These are phyloP conservation scores for Exophiala viscosa DNA, from an alignment of 2,329 filamentous ascomycete genomes.

Conservation along the genomic window DNA sequence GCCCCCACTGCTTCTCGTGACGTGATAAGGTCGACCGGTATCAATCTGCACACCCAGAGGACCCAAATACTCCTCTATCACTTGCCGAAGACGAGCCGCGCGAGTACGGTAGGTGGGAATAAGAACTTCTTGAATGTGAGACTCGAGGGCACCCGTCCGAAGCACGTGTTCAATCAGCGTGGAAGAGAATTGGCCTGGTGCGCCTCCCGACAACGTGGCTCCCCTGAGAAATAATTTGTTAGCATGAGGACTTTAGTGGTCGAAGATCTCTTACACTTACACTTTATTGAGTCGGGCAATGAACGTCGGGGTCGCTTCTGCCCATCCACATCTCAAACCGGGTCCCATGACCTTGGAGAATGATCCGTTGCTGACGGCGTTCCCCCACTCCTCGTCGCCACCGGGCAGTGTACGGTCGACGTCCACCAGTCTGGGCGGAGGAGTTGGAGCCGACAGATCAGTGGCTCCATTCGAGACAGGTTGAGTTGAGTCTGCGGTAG, in stretches of 20 bases:
- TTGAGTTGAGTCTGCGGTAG: conserved; percentile 64
- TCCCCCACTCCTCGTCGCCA: conserved; percentile 59
- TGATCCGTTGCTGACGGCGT: conserved; percentile 71
- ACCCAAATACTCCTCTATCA: conserved; percentile 56
- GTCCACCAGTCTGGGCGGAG: conserved; percentile 11
- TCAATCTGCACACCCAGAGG: conserved; percentile 54
- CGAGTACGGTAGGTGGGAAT: conserved; percentile 54
- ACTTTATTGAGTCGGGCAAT: conserved; percentile 5
- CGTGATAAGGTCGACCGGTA: conserved; percentile 1
- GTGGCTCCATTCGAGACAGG: conserved; percentile 52
- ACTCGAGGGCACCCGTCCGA: conserved; percentile 48
- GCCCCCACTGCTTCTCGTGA: no score
- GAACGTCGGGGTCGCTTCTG: conserved; percentile 53
- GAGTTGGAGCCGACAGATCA: conserved; percentile 44
- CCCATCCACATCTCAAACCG: conserved; percentile 73
- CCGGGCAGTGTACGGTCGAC: conserved; percentile 30
- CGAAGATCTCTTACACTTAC: neutral
- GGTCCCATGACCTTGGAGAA: conserved; percentile 77
- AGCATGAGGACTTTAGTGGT: neutral
- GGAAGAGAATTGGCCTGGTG: conserved; percentile 56
- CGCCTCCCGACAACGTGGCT: conserved; percentile 55
- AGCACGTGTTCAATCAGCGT: conserved; percentile 55
- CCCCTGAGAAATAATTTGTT: conserved; percentile 43
- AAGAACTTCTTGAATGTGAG: conserved; percentile 50
- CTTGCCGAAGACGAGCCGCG: conserved; percentile 53